A percentile compares a stretch with the other conserved stretches of the same genome.
Conservation (phyloP, 2,329 filamentous ascomycete species). For the Bisporella sp. region DNA sequence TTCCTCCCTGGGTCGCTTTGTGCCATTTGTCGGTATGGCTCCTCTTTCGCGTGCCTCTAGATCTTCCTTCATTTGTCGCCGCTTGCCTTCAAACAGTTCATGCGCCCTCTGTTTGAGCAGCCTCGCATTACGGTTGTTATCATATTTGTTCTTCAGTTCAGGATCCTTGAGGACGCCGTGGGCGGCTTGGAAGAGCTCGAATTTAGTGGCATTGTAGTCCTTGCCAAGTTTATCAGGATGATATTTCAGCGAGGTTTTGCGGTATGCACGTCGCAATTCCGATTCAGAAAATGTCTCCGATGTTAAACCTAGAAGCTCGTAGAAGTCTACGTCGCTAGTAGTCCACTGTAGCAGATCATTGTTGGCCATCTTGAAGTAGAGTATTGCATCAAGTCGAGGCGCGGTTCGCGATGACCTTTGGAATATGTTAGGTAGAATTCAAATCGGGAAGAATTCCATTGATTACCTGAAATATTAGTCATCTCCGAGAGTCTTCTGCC, state of each 20-base stretch:
- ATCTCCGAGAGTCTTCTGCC: too few relatives aligned
- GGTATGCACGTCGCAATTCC: slow-evolving; percentile 53
- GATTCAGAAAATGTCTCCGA: slow-evolving; percentile 20
- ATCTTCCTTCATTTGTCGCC: slow-evolving; percentile 77
- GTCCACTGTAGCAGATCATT: slow-evolving; percentile 26
- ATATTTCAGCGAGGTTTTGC: slow-evolving; percentile 79
- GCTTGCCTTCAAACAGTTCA: slow-evolving; percentile 65
- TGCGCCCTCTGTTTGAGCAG: slow-evolving; percentile 63
- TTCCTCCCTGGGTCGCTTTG: slow-evolving; percentile 50
- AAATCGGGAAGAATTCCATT: too few relatives aligned
- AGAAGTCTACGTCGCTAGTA: slow-evolving; percentile 28
- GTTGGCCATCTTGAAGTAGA: slow-evolving; percentile 20
- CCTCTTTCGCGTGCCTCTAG: slow-evolving; percentile 68
- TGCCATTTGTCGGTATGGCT: slow-evolving; percentile 39
- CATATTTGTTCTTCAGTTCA: slow-evolving; percentile 68
- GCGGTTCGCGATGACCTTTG: too few relatives aligned
- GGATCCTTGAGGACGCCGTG: slow-evolving; percentile 73
- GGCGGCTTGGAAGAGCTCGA: slow-evolving; percentile 80
- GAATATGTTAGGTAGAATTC: too few relatives aligned
- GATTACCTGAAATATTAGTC: too few relatives aligned
- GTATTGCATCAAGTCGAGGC: too few relatives aligned
- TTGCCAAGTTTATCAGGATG: slow-evolving; percentile 87
- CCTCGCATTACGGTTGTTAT: slow-evolving; percentile 65
- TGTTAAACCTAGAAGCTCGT: slow-evolving; percentile 23
- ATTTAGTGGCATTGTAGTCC: slow-evolving; percentile 69